Conservation (phyloP, 306 rosid genomes). For the Cicer chorassanicum region DNA sequence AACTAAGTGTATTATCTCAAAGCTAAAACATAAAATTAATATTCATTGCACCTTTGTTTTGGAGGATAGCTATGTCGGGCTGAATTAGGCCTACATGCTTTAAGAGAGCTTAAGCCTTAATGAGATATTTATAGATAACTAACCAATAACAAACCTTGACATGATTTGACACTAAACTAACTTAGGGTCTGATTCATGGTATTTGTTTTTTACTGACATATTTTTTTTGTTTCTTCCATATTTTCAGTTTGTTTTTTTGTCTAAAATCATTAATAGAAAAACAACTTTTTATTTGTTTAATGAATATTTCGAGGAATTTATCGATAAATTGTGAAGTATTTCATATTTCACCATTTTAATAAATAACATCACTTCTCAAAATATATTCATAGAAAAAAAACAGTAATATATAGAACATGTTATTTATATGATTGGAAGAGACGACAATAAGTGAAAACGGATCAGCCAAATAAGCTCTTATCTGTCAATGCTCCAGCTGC, state of each 20-base stretch:
- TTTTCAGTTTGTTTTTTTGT: neutral
- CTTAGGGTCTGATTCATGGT: neutral
- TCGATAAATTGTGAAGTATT: neutral
- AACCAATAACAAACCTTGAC: neutral
- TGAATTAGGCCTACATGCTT: neutral
- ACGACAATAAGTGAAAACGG: no score
- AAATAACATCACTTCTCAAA: no score
- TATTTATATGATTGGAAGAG: no score
- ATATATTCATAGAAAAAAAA: no score
- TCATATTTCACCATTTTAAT: no score
- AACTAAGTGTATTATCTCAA: conserved; percentile 36
- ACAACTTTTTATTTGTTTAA: neutral
- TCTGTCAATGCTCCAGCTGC: no score
- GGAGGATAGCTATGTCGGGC: neutral
- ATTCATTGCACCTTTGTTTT: conserved; percentile 16
- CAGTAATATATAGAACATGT: no score
- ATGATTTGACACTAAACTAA: neutral
- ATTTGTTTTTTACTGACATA: neutral
- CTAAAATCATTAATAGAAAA: neutral
- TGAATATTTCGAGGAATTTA: neutral
- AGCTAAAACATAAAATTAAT: conserved; percentile 22
- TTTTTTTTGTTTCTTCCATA: neutral
- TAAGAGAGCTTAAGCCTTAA: neutral
- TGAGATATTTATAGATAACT: neutral
- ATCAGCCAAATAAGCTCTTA: no score